A percentile compares a stretch with the other conserved stretches of the same genome.
phyloP scores from a whole-genome alignment of 768 basidiomycete species.

The Kwoniella dejecticola region DNA sequence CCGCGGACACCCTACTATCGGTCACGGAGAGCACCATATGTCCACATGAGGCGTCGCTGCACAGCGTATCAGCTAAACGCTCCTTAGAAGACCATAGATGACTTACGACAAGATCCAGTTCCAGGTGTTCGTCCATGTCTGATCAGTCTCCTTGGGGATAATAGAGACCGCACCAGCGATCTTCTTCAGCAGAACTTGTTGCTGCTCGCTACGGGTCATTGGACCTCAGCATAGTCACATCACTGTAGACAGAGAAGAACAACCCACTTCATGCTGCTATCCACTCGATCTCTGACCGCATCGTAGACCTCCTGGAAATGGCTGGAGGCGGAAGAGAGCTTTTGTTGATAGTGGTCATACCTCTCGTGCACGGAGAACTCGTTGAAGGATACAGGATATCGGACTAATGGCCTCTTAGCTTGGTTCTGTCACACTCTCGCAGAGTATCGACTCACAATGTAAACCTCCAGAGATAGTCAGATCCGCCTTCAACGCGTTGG shows the following conservation, averaged over 20 bases:
- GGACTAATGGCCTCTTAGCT: constrained; percentile 59
- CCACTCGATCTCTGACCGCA: constrained; percentile 85
- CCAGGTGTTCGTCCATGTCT: constrained; percentile 99
- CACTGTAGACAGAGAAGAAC: background rate
- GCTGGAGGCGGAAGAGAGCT: constrained; percentile 75
- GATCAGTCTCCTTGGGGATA: constrained; percentile 73
- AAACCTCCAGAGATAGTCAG: constrained; percentile 90
- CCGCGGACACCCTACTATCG: constrained; percentile 87
- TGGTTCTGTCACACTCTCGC: background rate
- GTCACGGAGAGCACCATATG: constrained; percentile 82
- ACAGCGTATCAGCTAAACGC: background rate
- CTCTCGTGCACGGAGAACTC: constrained; percentile 92
- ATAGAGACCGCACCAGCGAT: constrained; percentile 80
- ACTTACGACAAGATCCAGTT: constrained; percentile 82
- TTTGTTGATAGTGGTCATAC: constrained; percentile 81
- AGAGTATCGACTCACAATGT: constrained; percentile 62
- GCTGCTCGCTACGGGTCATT: constrained; percentile 63
- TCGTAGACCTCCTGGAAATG: constrained; percentile 92
- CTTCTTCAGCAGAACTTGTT: constrained; percentile 84
- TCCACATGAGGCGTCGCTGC: constrained; percentile 86
- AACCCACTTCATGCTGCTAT: constrained; percentile 73
- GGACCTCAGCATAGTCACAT: constrained; percentile 1
- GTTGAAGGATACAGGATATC: constrained; percentile 93
- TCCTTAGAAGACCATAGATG: background rate
- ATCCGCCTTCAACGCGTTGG: constrained; percentile 88